Conservation (phyloP, 371 early-diverging fungal species). For the Rhizopus delemar region DNA sequence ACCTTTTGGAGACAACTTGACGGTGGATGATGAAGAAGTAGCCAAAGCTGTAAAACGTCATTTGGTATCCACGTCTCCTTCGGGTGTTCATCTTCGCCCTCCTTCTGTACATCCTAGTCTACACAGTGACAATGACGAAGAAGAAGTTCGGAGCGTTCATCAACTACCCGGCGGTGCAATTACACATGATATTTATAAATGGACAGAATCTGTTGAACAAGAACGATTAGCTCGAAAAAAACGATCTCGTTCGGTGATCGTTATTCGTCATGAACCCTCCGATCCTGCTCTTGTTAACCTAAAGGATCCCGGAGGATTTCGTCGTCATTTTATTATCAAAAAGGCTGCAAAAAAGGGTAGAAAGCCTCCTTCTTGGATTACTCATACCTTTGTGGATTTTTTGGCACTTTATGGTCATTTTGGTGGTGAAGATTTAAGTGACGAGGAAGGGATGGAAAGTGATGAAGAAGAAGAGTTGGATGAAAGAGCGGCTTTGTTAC, state of each 20-base stretch:
- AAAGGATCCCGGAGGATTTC: slow-evolving; percentile 84
- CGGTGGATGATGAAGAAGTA: slow-evolving; percentile 43
- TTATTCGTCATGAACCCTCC: slow-evolving; percentile 25
- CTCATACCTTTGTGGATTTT: slow-evolving; percentile 90
- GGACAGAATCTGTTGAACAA: slow-evolving; percentile 43
- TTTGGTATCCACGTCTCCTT: slow-evolving; percentile 39
- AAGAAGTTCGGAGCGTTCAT: slow-evolving; percentile 22
- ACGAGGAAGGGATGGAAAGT: slow-evolving; percentile 18
- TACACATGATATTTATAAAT: slow-evolving; percentile 63
- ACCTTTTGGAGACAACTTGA: slow-evolving; percentile 26
- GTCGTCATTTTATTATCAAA: slow-evolving; percentile 74
- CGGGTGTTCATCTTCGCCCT: slow-evolving; percentile 13
- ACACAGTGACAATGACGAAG: slow-evolving; percentile 18
- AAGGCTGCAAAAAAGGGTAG: slow-evolving; percentile 45
- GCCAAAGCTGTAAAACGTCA: slow-evolving; percentile 49
- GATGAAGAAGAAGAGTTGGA: slow-evolving; percentile 18
- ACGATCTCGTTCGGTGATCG: slow-evolving; percentile 40
- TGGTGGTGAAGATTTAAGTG: slow-evolving; percentile 89
- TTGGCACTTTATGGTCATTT: slow-evolving; percentile 92
- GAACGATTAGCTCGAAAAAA: slow-evolving; percentile 32
- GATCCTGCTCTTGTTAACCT: slow-evolving; percentile 46
- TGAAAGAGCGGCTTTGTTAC: slow-evolving; percentile 55
- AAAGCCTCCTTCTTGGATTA: slow-evolving; percentile 67
- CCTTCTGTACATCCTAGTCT: slow-evolving; percentile 9
- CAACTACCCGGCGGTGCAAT: slow-evolving; percentile 54